These are phyloP conservation scores for Lanmaoa pseudosensibilis DNA, from an alignment of 768 basidiomycete genomes.

Conservation along the genomic window DNA sequence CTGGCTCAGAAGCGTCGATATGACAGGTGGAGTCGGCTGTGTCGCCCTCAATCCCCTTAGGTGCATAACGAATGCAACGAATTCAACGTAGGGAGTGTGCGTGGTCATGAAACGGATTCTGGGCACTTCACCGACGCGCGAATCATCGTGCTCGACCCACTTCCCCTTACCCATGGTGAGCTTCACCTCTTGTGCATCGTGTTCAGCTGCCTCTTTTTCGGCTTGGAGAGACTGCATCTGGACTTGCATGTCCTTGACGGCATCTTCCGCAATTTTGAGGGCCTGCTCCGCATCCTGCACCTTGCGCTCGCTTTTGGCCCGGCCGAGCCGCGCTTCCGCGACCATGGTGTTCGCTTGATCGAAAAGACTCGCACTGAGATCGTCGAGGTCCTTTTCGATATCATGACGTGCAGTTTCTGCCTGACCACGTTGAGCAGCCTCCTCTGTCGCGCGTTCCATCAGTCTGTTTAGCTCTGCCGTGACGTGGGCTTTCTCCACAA, in stretches of 20 bases:
- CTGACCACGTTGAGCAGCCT: slow-evolving; percentile 86
- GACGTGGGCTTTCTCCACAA: slow-evolving; percentile 91
- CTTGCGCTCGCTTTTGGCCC: slow-evolving; percentile 70
- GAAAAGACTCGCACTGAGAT: slow-evolving; percentile 88
- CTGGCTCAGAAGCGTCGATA: slow-evolving; percentile 72
- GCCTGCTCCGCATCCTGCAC: slow-evolving; percentile 75
- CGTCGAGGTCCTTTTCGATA: slow-evolving; percentile 94
- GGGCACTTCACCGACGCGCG: slow-evolving; percentile 29
- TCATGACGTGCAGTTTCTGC: slow-evolving; percentile 79
- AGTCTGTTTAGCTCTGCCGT: slow-evolving; percentile 88
- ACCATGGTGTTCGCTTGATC: slow-evolving; percentile 97
- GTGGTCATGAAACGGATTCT: slow-evolving; percentile 55
- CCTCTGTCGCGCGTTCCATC: slow-evolving; percentile 94
- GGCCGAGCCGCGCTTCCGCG: slow-evolving; percentile 77
- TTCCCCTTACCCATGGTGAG: slow-evolving; percentile 66
- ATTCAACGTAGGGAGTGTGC: slow-evolving; percentile 81
- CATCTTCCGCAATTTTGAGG: slow-evolving; percentile 81
- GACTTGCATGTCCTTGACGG: slow-evolving; percentile 77
- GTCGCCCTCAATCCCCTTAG: slow-evolving; percentile 66
- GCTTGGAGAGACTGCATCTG: slow-evolving; percentile 76
- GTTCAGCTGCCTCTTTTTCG: slow-evolving; percentile 65
- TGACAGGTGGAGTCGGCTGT: slow-evolving; percentile 58
- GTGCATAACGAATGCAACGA: slow-evolving; percentile 73
- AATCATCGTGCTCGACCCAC: slow-evolving; percentile 49
- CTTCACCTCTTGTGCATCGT: slow-evolving; percentile 49